Percentiles rank a stretch among this genome's conserved stretches.
These are phyloP conservation scores for Diutina sp. DNA, from an alignment of 1,139 yeast species.

Conservation along the genomic window DNA sequence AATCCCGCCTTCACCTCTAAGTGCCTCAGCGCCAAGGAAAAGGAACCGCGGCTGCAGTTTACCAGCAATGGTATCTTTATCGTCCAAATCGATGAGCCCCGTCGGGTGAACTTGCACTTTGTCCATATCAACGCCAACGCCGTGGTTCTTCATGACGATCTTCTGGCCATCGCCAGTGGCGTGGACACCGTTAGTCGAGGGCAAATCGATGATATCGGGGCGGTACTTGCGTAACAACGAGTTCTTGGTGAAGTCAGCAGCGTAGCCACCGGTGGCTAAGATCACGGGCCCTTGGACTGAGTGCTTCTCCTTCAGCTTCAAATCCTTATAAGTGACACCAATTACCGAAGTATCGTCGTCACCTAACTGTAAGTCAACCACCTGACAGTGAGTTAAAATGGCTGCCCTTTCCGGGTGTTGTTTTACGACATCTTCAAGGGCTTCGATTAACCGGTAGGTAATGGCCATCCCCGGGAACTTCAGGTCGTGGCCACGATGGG, in stretches of 20 bases:
- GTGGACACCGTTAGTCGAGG: constrained; percentile 64
- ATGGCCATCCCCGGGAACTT: constrained; percentile 70
- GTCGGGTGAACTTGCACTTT: constrained; percentile 79
- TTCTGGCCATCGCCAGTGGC: constrained; percentile 73
- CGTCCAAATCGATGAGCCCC: constrained; percentile 59
- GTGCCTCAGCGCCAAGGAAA: constrained; percentile 67
- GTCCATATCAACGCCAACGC: constrained; percentile 57
- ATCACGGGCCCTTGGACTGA: constrained; percentile 44
- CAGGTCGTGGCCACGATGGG: constrained; percentile 60
- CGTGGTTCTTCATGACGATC: constrained; percentile 44
- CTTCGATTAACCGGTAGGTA: constrained; percentile 46
- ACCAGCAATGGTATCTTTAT: constrained; percentile 31
- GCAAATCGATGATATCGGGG: constrained; percentile 49
- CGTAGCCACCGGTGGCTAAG: constrained; percentile 74
- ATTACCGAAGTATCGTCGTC: constrained; percentile 15
- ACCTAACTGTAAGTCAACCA: constrained; percentile 35
- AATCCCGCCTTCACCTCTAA: constrained; percentile 69
- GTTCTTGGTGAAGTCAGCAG: constrained; percentile 42
- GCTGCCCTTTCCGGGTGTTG: constrained; percentile 37
- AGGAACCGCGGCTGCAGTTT: constrained; percentile 36
- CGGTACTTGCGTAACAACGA: constrained; percentile 40
- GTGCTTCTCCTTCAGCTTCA: constrained; percentile 18
- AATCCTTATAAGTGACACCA: constrained; percentile 38
- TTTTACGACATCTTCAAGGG: constrained; percentile 36
- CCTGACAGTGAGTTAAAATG: constrained; percentile 41